Evolutionary conservation across 169 alveolate species (phyloP), one percentile per base, ranked within the genome.

Genomic region (Eimeria sp.): DNA sequence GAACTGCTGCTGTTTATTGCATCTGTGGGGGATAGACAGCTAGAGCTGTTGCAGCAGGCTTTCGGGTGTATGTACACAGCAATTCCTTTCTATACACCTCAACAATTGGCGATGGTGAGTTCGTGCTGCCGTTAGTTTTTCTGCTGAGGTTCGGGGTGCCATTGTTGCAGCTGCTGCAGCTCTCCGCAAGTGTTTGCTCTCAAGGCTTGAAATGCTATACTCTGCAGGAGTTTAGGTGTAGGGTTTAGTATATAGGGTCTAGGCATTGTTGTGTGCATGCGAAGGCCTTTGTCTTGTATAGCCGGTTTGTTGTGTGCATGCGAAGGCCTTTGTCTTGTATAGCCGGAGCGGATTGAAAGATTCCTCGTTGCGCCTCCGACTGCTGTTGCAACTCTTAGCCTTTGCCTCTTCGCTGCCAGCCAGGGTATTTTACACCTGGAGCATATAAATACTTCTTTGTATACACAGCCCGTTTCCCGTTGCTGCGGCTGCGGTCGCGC

Each of bases 21-120:
- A 16, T 27, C 84, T 9, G 51, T 75, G 16, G 54, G 47, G 25
- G 25, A 34, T 43, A 2, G n/a, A 9, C 84, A 22, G 40, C 47
- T 16, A 25, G 58, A 27, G 84, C 84, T 75, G 58, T 4, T 75
- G 84, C 84, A 30, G 47, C 84, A 43, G 43, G 84, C 84, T 5
- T 75, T 75, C 47, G 84, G 84, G 84, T 75, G 40, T 75, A 75
- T 75, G 84, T 54, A 54, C 61, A 54, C 61, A 7, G 61, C 61
- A 54, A 14, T 54, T 14, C 61, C 61, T 14, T 54, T 75, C 30
- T 43, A 75, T n/a, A 75, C 84, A 9, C 84, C 84, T 25, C 84
- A 75, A 45, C 84, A 75, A 43, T 20, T 75, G 47, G 84, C 84
- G n/a, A n/a, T 57, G 34, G 84, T 75, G 47, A 75, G 84, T 57